Evolutionary conservation across 2,329 filamentous ascomycete species (phyloP).

Genomic region (Monosporascus sp.): DNA sequence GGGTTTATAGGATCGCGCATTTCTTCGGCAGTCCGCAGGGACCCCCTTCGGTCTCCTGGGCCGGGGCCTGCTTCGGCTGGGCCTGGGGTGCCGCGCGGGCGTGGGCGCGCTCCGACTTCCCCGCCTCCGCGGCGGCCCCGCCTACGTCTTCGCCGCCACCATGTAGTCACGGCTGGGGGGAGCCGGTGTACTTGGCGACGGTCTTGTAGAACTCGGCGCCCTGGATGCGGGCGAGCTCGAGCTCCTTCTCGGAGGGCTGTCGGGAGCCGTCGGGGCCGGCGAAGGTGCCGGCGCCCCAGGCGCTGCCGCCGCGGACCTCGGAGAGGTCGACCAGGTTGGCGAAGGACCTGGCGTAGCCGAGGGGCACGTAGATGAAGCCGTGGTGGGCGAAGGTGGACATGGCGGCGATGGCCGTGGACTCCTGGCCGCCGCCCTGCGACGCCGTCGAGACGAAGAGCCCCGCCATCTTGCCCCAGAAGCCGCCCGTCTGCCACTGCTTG

Average conservation of each 20-base stretch:
- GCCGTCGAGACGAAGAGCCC: conserved; percentile 89
- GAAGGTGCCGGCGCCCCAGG: conserved; percentile 95
- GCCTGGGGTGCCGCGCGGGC: conserved; percentile 18
- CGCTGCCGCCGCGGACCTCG: conserved; percentile 79
- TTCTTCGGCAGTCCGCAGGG: conserved; percentile 75
- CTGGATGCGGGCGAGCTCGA: conserved; percentile 75
- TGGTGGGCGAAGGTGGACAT: conserved; percentile 89
- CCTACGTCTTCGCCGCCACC: conserved; percentile 33
- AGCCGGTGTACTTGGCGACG: conserved; percentile 61
- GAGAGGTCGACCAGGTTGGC: conserved; percentile 60
- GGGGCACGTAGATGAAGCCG: conserved; percentile 92
- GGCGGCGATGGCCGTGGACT: conserved; percentile 73
- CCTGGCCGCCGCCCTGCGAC: conserved; percentile 83
- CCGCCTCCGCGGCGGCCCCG: conserved; percentile 20
- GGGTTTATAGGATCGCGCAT: conserved; percentile 58
- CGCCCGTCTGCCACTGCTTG: conserved; percentile 73
- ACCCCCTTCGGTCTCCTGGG: conserved; percentile 39
- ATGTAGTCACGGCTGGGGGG: conserved; percentile 67
- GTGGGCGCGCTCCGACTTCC: conserved; percentile 4
- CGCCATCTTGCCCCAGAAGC: conserved; percentile 80
- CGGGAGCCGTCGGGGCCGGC: conserved; percentile 74
- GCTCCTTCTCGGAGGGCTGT: conserved; percentile 69
- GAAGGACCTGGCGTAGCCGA: conserved; percentile 85
- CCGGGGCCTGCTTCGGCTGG: conserved; percentile 8
- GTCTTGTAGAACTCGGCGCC: conserved; percentile 79